phyloP scores from a whole-genome alignment of 306 rosid species.

The Vicia sativa region DNA sequence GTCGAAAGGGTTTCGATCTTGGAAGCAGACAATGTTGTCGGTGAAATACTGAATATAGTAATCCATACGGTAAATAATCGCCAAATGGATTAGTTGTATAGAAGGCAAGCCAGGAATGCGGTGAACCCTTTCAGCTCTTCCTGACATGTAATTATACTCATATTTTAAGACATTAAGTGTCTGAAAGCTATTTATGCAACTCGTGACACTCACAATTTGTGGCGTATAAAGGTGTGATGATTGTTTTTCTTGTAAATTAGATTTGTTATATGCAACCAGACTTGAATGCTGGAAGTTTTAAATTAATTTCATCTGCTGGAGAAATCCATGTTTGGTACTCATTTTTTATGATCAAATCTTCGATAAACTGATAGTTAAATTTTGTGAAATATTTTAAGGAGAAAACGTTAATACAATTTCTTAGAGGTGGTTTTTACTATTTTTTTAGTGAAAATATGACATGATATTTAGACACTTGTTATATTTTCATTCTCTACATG shows the following conservation, averaged over 20 bases:
- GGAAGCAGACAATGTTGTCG: constrained; percentile 47
- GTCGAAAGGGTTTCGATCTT: constrained; percentile 66
- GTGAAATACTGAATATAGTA: constrained; percentile 50
- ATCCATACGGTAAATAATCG: constrained; percentile 46
- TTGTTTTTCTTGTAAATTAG: constrained; percentile 46
- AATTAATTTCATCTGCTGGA: too few species aligned
- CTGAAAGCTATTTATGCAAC: constrained; percentile 33
- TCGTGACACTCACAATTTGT: constrained; percentile 43
- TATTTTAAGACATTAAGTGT: constrained; percentile 39
- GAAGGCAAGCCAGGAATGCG: constrained; percentile 62
- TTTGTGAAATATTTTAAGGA: too few species aligned
- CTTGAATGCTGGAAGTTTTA: constrained; percentile 4
- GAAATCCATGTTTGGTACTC: too few species aligned
- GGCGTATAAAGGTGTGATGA: constrained; percentile 52
- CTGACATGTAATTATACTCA: constrained; percentile 79
- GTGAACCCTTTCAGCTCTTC: constrained; percentile 81
- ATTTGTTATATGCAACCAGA: constrained; percentile 3
- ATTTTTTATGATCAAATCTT: too few species aligned
- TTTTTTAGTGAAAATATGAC: too few species aligned
- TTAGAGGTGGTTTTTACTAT: too few species aligned
- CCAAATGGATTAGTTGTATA: constrained; percentile 54
- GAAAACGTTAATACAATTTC: too few species aligned
- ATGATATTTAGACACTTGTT: too few species aligned
- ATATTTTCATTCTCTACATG: too few species aligned
- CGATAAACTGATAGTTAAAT: too few species aligned